phyloP scores from a whole-genome alignment of 78 protist genomes.

The Chrysochromulina tobinii region DNA sequence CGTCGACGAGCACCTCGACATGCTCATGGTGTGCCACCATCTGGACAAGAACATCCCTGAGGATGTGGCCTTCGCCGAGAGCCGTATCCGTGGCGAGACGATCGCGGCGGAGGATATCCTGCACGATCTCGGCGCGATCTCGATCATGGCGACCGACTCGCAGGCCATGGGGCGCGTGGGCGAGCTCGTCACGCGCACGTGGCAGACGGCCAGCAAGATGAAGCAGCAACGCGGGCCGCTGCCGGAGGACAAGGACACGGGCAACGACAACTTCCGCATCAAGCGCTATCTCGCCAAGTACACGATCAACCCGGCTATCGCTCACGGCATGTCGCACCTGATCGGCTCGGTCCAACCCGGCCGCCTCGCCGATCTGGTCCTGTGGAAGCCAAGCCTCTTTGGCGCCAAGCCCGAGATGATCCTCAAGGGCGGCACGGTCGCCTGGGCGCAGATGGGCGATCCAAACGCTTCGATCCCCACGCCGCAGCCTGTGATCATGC shows the following conservation, averaged over 20 bases:
- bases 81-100: conserved; percentile 43
- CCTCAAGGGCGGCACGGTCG: conserved; percentile 49
- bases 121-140: conserved; percentile 59
- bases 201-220: conserved; percentile 65
- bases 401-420: conserved; percentile 60
- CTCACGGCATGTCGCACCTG: conserved; percentile 50
- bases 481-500: conserved; percentile 62
- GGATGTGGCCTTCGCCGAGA: conserved; percentile 55
- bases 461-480: conserved; percentile 67
- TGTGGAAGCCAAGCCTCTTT: conserved; percentile 50
- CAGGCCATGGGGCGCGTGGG: conserved; percentile 64
- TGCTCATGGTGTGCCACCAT: conserved; percentile 55
- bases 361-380: conserved; percentile 41
- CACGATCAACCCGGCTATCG: conserved; percentile 61
- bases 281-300: conserved; percentile 57
- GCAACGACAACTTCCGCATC: conserved; percentile 26
- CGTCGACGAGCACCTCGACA: conserved; percentile 62
- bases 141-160: conserved; percentile 56
- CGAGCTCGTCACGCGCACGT: conserved; percentile 45
- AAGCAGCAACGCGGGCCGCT: conserved; percentile 54
- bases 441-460: conserved; percentile 59
- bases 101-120: conserved; percentile 58
- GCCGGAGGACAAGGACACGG: not conserved
- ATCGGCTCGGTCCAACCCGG: conserved; percentile 32
- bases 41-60: conserved; percentile 19